A percentile compares a stretch with the other conserved stretches of the same genome.
Evolutionary conservation across 768 basidiomycete genomes (phyloP).

Genomic region (Xerocomus potaroensis): DNA sequence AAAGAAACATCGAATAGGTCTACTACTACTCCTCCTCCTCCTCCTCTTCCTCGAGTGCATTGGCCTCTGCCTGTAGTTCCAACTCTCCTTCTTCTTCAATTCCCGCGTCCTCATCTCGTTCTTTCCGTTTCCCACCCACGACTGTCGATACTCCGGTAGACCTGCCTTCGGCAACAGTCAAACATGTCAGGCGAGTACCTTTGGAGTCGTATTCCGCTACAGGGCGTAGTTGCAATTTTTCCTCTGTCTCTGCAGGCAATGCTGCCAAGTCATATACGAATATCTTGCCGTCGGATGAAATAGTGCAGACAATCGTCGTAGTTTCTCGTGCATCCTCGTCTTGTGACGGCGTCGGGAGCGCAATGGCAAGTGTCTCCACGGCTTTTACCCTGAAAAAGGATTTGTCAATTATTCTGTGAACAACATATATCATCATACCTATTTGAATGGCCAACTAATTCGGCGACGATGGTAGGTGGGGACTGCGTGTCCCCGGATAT

Average conservation of each 20-base stretch:
- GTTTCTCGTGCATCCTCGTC: conserved; percentile 25
- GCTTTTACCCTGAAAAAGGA: conserved; percentile 65
- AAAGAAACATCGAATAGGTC: too few species aligned
- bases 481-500: conserved; percentile 42
- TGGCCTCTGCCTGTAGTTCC: conserved; percentile 16
- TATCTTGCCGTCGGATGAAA: conserved; percentile 88
- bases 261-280: conserved; percentile 67
- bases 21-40: background rate
- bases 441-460: conserved; percentile 78
- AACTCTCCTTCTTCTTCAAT: conserved; percentile 31
- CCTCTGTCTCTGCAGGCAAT: conserved; percentile 34
- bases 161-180: conserved; percentile 54
- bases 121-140: conserved; percentile 35
- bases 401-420: background rate
- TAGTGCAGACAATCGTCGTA: conserved; percentile 68
- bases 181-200: conserved; percentile 79
- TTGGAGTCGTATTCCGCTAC: conserved; percentile 76
- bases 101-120: conserved; percentile 29
- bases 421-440: conserved; percentile 45
- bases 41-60: conserved; percentile 6
- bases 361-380: conserved; percentile 60
- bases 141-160: conserved; percentile 10
- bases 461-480: conserved; percentile 58
- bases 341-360: conserved; percentile 39
- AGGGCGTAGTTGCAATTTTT: conserved; percentile 43